Conservation (phyloP, 179 eudicot genomes). For the Beta corolliflora region DNA sequence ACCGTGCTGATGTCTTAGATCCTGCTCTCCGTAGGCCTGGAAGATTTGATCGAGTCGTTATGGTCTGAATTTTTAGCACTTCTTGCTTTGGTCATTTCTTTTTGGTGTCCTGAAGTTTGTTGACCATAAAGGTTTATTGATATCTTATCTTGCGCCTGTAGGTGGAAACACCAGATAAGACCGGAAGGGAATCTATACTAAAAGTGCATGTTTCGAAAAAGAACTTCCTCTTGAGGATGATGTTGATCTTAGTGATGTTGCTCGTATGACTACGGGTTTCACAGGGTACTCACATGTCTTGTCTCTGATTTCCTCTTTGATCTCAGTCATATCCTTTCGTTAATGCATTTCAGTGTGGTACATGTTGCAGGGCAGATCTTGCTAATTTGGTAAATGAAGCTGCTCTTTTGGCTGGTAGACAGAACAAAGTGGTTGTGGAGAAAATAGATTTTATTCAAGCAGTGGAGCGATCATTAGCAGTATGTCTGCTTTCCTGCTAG, state of each 20-base stretch:
- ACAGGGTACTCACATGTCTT: slow-evolving; percentile 61
- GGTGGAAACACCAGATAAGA: slow-evolving; percentile 94
- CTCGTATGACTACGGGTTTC: slow-evolving; percentile 94
- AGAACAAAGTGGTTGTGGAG: slow-evolving; percentile 69
- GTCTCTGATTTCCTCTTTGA: slow-evolving; percentile 6
- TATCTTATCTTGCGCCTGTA: slow-evolving; percentile 27
- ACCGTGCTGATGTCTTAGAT: slow-evolving; percentile 91
- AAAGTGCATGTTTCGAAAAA: slow-evolving; percentile 79
- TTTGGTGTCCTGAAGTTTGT: not conserved
- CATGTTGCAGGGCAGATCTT: slow-evolving; percentile 87
- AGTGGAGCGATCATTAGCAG: slow-evolving; percentile 92
- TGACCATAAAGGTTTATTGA: slow-evolving; percentile 6
- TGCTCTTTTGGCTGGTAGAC: slow-evolving; percentile 93
- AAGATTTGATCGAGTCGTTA: slow-evolving; percentile 95
- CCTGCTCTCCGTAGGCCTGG: slow-evolving; percentile 99
- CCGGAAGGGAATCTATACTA: slow-evolving; percentile 88
- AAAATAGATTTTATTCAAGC: slow-evolving; percentile 87
- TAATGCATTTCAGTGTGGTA: slow-evolving; percentile 20
- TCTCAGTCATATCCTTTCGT: slow-evolving; percentile 12
- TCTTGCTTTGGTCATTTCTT: not conserved
- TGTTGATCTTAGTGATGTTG: slow-evolving; percentile 72
- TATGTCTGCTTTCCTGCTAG: slow-evolving; percentile 32
- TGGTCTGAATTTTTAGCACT: slow-evolving; percentile 46
- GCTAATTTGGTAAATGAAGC: slow-evolving; percentile 98
- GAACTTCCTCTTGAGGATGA: slow-evolving; percentile 85